Conservation (phyloP, 2,329 filamentous ascomycete species). For the Aspergillus sp. region DNA sequence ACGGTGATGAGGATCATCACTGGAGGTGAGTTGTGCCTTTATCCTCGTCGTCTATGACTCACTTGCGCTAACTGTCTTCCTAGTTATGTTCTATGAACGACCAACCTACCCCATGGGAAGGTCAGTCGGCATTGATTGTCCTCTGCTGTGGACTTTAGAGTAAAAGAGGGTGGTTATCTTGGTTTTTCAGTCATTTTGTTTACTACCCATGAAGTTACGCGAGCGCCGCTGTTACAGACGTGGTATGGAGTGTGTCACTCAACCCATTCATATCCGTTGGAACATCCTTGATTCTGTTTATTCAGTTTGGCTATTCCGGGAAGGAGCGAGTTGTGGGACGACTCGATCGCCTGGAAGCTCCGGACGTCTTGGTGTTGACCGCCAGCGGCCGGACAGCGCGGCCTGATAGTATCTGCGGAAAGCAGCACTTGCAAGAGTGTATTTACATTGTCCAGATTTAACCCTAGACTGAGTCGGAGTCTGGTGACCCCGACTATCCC, state of each 20-base stretch:
- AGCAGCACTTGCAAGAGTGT: background rate
- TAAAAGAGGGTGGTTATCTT: background rate
- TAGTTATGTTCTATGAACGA: conserved; percentile 26
- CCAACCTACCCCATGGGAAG: background rate
- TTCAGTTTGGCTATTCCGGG: too few relatives aligned
- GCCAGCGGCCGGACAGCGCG: background rate
- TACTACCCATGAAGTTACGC: background rate
- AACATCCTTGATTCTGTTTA: background rate
- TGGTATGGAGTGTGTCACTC: too few relatives aligned
- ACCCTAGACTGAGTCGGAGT: background rate
- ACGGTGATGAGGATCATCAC: conserved; percentile 85
- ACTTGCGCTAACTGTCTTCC: conserved; percentile 10
- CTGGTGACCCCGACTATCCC: too few relatives aligned
- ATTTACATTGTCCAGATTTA: background rate
- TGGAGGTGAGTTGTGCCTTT: conserved; percentile 68
- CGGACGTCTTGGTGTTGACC: background rate
- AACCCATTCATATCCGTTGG: background rate
- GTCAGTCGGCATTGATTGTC: background rate
- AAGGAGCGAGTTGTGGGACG: background rate
- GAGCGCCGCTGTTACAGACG: background rate
- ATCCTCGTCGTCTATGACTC: background rate
- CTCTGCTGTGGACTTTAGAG: background rate
- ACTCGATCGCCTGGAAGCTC: too few relatives aligned
- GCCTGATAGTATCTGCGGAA: background rate
- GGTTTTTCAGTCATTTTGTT: background rate